Conservation (phyloP, 2,329 filamentous ascomycete species). For the Niveomyces coronatus region DNA sequence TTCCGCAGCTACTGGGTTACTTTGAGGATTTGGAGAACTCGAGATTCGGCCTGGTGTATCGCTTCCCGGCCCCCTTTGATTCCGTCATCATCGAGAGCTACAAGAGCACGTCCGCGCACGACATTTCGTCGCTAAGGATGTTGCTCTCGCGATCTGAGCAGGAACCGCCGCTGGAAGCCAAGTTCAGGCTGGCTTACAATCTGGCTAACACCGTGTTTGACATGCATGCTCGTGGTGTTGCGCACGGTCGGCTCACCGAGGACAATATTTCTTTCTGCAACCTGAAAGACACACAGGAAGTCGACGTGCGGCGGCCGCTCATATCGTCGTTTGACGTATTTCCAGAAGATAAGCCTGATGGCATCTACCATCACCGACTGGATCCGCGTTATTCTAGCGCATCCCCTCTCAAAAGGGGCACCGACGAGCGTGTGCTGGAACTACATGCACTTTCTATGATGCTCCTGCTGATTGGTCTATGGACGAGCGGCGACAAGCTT, state of each 20-base stretch:
- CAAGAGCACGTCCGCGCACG: conserved; percentile 39
- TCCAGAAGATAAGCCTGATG: conserved; percentile 18
- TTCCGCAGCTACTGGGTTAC: conserved; percentile 54
- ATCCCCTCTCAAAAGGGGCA: conserved; percentile 36
- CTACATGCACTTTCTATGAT: conserved; percentile 65
- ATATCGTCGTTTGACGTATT: conserved; percentile 70
- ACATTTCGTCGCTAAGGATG: conserved; percentile 42
- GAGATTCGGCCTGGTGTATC: conserved; percentile 64
- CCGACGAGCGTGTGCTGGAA: conserved; percentile 51
- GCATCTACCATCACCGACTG: conserved; percentile 49
- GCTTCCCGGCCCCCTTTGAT: conserved; percentile 57
- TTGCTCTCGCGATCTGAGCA: conserved; percentile 41
- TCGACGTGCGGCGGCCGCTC: conserved; percentile 58
- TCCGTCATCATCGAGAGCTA: conserved; percentile 43
- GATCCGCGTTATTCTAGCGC: conserved; percentile 42
- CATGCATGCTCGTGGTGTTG: conserved; percentile 57
- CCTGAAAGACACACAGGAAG: conserved; percentile 31
- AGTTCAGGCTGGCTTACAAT: conserved; percentile 65
- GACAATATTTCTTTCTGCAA: conserved; percentile 58
- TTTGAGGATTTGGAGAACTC: conserved; percentile 64
- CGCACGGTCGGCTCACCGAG: conserved; percentile 60
- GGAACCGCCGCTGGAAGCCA: conserved; percentile 62
- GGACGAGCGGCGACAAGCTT: conserved; percentile 54
- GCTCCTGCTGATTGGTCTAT: conserved; percentile 64
- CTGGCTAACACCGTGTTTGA: conserved; percentile 64